phyloP scores from a whole-genome alignment of 106 monocot species.

The Dendrobium huoshanense region DNA sequence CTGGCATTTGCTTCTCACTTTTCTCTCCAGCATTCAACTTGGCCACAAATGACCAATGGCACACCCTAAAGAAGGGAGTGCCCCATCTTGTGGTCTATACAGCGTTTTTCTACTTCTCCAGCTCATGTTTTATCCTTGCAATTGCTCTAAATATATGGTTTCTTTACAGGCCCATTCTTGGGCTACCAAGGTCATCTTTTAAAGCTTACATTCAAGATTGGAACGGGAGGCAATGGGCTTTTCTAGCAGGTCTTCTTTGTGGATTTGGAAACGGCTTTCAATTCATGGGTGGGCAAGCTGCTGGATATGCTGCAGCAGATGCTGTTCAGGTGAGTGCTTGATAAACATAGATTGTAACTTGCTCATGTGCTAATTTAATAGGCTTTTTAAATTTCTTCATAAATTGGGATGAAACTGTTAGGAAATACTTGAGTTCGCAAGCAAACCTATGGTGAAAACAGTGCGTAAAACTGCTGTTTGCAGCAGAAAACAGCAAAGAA shows the following conservation, averaged over 20 bases:
- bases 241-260: constrained; percentile 78
- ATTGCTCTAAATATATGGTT: constrained; percentile 63
- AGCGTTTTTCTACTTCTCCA: constrained; percentile 92
- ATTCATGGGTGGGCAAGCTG: constrained; percentile 98
- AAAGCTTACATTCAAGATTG: constrained; percentile 80
- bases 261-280: constrained; percentile 97
- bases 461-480: too few species aligned
- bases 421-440: too few species aligned
- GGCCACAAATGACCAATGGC: constrained; percentile 97
- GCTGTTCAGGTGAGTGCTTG: constrained; percentile 68
- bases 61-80: constrained; percentile 76
- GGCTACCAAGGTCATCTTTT: constrained; percentile 75
- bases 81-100: constrained; percentile 97
- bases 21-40: constrained; percentile 95
- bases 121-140: constrained; percentile 75
- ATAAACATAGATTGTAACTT: not conserved
- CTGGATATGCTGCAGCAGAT: constrained; percentile 91
- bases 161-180: constrained; percentile 75
- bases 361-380: not conserved
- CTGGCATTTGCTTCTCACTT: constrained; percentile 86
- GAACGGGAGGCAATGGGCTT: constrained; percentile 87
- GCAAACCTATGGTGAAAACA: too few species aligned
- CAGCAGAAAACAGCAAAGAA: too few species aligned
- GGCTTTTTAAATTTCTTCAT: too few species aligned
- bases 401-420: too few species aligned